phyloP scores from a whole-genome alignment of 192 early-diverging fungal species.

The Entophlyctis luteolus region DNA sequence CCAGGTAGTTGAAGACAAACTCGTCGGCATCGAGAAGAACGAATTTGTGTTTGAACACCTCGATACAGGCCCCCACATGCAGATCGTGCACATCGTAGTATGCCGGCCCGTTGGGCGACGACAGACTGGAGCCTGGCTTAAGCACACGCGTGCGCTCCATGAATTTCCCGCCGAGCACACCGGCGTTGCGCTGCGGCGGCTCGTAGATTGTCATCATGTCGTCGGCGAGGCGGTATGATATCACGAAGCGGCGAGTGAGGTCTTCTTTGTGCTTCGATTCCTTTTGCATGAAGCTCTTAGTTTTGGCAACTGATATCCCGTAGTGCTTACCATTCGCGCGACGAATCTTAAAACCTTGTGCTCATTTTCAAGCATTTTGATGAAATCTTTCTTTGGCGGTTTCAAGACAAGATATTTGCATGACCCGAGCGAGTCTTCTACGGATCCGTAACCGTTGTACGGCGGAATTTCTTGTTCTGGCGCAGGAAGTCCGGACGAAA shows the following conservation, averaged over 20 bases:
- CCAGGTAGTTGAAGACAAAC: conserved; percentile 58
- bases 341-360: conserved; percentile 60
- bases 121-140: conserved; percentile 47
- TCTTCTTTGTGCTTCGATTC: conserved; percentile 63
- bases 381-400: conserved; percentile 64
- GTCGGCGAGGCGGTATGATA: conserved; percentile 57
- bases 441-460: conserved; percentile 63
- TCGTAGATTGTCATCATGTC: conserved; percentile 67
- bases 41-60: conserved; percentile 50
- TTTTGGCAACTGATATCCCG: too few species aligned
- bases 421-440: conserved; percentile 57
- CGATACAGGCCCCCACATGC: conserved; percentile 50
- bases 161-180: conserved; percentile 60
- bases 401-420: conserved; percentile 60
- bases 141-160: conserved; percentile 59
- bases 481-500: not conserved
- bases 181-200: conserved; percentile 60
- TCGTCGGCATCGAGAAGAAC: conserved; percentile 61
- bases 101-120: conserved; percentile 32
- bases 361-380: conserved; percentile 65
- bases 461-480: conserved; percentile 44
- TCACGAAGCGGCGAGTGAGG: conserved; percentile 54
- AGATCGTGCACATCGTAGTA: conserved; percentile 56
- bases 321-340: conserved; percentile 51
- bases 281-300: conserved; percentile 30